phyloP scores from a whole-genome alignment of 306 rosid genomes.

The Cucumis cinereus region DNA sequence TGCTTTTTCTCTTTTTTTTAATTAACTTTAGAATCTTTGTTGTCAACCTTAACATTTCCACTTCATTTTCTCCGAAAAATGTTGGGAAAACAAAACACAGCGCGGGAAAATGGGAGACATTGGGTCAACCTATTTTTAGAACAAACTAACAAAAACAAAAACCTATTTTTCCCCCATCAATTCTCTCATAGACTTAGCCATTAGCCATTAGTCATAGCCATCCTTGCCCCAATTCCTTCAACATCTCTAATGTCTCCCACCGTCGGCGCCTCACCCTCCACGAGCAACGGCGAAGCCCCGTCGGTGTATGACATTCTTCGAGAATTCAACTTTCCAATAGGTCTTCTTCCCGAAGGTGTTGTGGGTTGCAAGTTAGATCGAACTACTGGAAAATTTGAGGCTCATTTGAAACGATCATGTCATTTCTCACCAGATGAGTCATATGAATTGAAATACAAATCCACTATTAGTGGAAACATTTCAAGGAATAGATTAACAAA shows the following conservation, averaged over 20 bases:
- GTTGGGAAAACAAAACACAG: neutral
- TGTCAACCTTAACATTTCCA: neutral
- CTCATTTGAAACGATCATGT: conserved; percentile 44
- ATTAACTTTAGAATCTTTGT: neutral
- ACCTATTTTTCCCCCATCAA: neutral
- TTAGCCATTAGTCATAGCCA: neutral
- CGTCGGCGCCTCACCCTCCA: neutral
- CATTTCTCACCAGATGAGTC: conserved; percentile 66
- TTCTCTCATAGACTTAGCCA: neutral
- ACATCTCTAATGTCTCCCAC: conserved; percentile 16
- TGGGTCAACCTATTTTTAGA: neutral
- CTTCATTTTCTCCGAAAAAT: neutral
- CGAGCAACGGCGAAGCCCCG: neutral
- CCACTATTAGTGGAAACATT: conserved; percentile 50
- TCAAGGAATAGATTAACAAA: conserved; percentile 33
- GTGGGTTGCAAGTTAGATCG: conserved; percentile 34
- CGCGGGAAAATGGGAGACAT: neutral
- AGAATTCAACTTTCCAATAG: conserved; percentile 45
- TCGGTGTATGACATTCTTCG: conserved; percentile 48
- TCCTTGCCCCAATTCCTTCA: neutral
- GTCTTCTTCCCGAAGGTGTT: conserved; percentile 61
- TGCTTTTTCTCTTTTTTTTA: too few relatives aligned
- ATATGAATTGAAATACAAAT: conserved; percentile 44
- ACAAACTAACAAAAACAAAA: neutral
- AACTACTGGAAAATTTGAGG: conserved; percentile 36